Base-by-base conservation (phyloP, 208 protist genomes). In the Crithidia fasciculata region DNA sequence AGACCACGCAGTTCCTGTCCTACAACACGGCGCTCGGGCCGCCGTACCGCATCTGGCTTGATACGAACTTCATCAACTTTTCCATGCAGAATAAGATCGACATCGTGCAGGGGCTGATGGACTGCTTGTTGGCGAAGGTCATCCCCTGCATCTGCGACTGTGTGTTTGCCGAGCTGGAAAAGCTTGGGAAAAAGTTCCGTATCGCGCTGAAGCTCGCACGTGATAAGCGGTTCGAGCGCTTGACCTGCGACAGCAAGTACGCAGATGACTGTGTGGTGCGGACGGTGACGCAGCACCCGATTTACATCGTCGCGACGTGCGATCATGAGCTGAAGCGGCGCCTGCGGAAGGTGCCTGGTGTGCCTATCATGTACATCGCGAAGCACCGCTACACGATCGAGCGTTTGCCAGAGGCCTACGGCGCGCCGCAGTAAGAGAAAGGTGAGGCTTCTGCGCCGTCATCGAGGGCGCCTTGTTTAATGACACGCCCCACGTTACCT, bases 61-160 rank as follows among this genome's bases (percentile, higher is more conserved):
- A 99, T 80, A 99, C 99, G 3, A 99, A 99, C 94, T 99, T 99
- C 81, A 99, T 99, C 80, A 99, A 99, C 88, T 99, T 99, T 78
- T 98, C 98, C n/a, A 99, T 99, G 83, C 97, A 99, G 73, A 99
- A 99, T 86, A 99, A 99, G 81, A 95, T 99, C 28, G 99, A 99
- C 72, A 98, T 99, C 63, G 89, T 99, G 28, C 87, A 99, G 58
- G 89, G 89, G 2, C 84, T 98, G 28, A 99, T 99, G 98, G 98
- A 99, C 84, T 99, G 99, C 84, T 86, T 99, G 41, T 96, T 98
- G 45, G 99, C 99, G 36, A 99, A 99, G 82, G 98, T 96, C 37
- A 97, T 98, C 52, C 95, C 97, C 9, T 99, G 91, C 86, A 98
- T 99, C 47, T 99, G 98, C 56, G 98, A 99, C 81, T 99, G 99